phyloP scores from a whole-genome alignment of 1,139 yeast species.

The Geotrichum aggregatum region DNA sequence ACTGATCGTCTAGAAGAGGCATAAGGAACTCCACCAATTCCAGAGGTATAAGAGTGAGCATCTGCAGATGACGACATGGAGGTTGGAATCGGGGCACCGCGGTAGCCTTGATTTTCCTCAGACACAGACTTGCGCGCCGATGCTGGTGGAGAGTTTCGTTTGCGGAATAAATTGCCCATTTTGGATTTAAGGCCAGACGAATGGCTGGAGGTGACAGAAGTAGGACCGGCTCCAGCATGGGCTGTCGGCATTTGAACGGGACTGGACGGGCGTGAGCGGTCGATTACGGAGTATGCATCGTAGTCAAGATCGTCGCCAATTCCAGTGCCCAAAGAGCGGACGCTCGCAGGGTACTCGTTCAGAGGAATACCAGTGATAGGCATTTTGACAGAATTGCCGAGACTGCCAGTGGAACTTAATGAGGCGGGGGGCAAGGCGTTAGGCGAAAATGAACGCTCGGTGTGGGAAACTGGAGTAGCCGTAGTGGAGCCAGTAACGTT shows the following conservation, averaged over 20 bases:
- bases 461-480: neutral
- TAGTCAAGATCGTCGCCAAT: conserved; percentile 9
- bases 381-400: conserved; percentile 6
- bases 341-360: conserved; percentile 7
- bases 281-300: conserved; percentile 9
- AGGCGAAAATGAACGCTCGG: neutral
- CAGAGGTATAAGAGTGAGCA: neutral
- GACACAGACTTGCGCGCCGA: neutral
- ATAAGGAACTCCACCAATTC: neutral
- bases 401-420: neutral
- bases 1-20: conserved; percentile 4
- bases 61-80: conserved; percentile 11
- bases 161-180: conserved; percentile 9
- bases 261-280: conserved; percentile 5
- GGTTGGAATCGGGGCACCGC: conserved; percentile 2
- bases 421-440: neutral
- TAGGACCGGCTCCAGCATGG: neutral
- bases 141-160: neutral
- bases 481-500: neutral
- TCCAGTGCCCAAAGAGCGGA: conserved; percentile 4
- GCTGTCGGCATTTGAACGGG: conserved; percentile 9
- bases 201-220: neutral
- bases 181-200: conserved; percentile 1
- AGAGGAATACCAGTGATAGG: conserved; percentile 13
- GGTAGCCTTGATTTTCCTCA: neutral